Percentiles rank a stretch among this genome's conserved stretches.
These are phyloP conservation scores for Pythium biforme DNA, from an alignment of 352 stramenopile species.

Conservation along the genomic window DNA sequence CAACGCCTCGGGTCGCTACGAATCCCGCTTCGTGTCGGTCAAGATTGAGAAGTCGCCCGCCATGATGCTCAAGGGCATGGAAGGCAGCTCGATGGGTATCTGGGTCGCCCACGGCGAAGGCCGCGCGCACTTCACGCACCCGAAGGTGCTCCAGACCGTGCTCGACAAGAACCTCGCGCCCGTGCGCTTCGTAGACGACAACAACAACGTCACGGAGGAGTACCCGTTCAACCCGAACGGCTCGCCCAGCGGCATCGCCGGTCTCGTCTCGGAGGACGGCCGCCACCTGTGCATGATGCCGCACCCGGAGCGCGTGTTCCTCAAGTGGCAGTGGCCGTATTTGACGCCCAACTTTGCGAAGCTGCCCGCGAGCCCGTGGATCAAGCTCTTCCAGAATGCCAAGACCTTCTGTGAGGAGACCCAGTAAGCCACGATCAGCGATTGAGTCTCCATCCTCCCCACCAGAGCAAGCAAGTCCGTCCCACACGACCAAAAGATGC, in stretches of 20 bases:
- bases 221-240: slow-evolving; percentile 99
- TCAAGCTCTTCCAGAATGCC: slow-evolving; percentile 99
- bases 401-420: slow-evolving; percentile 93
- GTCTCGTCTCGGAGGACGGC: slow-evolving; percentile 95
- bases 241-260: slow-evolving; percentile 95
- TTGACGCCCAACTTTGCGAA: slow-evolving; percentile 85
- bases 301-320: slow-evolving; percentile 97
- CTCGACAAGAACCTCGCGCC: slow-evolving; percentile 91
- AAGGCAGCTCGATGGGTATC: slow-evolving; percentile 95
- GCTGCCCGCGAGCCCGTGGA: slow-evolving; percentile 90
- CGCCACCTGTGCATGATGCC: slow-evolving; percentile 99
- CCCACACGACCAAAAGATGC: background rate
- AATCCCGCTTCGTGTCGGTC: slow-evolving; percentile 97
- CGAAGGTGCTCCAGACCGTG: slow-evolving; percentile 86
- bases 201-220: slow-evolving; percentile 90
- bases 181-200: slow-evolving; percentile 97
- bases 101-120: slow-evolving; percentile 96
- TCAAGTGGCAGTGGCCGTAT: slow-evolving; percentile 98
- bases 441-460: background rate
- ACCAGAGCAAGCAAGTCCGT: background rate
- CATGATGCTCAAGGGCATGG: slow-evolving; percentile 99
- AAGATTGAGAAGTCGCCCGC: slow-evolving; percentile 94
- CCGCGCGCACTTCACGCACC: slow-evolving; percentile 95
- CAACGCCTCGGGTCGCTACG: slow-evolving; percentile 96
- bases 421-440: slow-evolving; percentile 27